A percentile compares a stretch with the other conserved stretches of the same genome.
Evolutionary conservation across 2,329 filamentous ascomycete genomes (phyloP).

Genomic region (Emydomyces testavorans): DNA sequence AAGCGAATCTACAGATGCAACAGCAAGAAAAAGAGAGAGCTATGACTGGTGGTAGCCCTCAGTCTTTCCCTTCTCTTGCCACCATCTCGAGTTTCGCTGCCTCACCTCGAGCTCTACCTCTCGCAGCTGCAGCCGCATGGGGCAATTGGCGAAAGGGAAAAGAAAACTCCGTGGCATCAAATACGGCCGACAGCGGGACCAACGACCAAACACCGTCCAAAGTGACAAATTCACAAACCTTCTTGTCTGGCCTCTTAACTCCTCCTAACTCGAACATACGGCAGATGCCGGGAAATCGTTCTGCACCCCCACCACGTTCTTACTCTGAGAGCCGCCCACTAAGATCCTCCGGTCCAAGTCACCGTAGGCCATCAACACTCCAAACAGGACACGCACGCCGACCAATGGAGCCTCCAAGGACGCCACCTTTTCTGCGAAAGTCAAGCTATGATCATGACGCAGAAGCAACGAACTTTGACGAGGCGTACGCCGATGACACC

Average conservation of each 20-base stretch:
- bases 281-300: slow-evolving; percentile 43
- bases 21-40: slow-evolving; percentile 86
- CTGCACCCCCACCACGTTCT: slow-evolving; percentile 20
- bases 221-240: slow-evolving; percentile 44
- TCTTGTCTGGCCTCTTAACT: slow-evolving; percentile 72
- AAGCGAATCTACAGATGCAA: slow-evolving; percentile 95
- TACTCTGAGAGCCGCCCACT: slow-evolving; percentile 28
- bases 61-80: slow-evolving; percentile 61
- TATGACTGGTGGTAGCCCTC: slow-evolving; percentile 54
- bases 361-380: slow-evolving; percentile 23
- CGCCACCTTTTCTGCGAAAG: slow-evolving; percentile 46
- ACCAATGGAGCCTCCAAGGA: slow-evolving; percentile 29
- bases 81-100: slow-evolving; percentile 64
- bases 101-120: slow-evolving; percentile 64
- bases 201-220: slow-evolving; percentile 49
- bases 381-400: slow-evolving; percentile 19
- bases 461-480: slow-evolving; percentile 39
- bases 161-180: slow-evolving; percentile 39
- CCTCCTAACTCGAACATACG: slow-evolving; percentile 69
- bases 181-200: slow-evolving; percentile 21
- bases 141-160: slow-evolving; percentile 77
- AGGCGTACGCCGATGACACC: slow-evolving; percentile 41
- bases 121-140: slow-evolving; percentile 91
- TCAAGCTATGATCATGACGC: slow-evolving; percentile 50
- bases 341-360: slow-evolving; percentile 22